Evolutionary conservation across 129 eudicot genomes (phyloP).

Genomic region (Scalesia atractyloides): DNA sequence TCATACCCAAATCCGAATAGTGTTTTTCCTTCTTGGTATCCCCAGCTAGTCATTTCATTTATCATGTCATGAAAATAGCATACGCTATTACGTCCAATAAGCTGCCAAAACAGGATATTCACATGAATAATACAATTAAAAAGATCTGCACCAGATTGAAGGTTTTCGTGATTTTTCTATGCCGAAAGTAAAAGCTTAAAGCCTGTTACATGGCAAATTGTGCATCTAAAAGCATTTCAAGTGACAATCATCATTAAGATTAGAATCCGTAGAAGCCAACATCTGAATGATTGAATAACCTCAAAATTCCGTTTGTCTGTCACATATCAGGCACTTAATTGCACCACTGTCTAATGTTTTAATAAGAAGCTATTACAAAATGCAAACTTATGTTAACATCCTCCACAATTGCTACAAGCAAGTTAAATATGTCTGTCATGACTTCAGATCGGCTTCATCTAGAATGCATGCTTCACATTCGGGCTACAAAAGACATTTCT

Average conservation of each 20-base stretch:
- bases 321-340: background rate
- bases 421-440: background rate
- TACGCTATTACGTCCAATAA: slow-evolving; percentile 73
- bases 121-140: slow-evolving; percentile 3
- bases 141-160: background rate
- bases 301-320: background rate
- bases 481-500: background rate
- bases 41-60: slow-evolving; percentile 87
- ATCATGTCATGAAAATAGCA: slow-evolving; percentile 97
- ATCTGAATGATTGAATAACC: background rate
- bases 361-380: background rate
- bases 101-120: slow-evolving; percentile 41
- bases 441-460: slow-evolving; percentile 3
- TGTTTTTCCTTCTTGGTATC: slow-evolving; percentile 93
- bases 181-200: slow-evolving; percentile 7
- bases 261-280: background rate
- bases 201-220: background rate
- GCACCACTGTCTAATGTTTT: background rate
- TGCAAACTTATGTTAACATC: background rate
- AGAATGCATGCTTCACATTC: slow-evolving; percentile 1
- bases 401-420: background rate
- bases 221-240: background rate
- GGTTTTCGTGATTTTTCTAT: background rate
- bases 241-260: slow-evolving; percentile 7
- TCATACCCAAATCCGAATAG: slow-evolving; percentile 98